phyloP scores from a whole-genome alignment of 1,284 basidiomycete genomes.

The Pascua sp. region DNA sequence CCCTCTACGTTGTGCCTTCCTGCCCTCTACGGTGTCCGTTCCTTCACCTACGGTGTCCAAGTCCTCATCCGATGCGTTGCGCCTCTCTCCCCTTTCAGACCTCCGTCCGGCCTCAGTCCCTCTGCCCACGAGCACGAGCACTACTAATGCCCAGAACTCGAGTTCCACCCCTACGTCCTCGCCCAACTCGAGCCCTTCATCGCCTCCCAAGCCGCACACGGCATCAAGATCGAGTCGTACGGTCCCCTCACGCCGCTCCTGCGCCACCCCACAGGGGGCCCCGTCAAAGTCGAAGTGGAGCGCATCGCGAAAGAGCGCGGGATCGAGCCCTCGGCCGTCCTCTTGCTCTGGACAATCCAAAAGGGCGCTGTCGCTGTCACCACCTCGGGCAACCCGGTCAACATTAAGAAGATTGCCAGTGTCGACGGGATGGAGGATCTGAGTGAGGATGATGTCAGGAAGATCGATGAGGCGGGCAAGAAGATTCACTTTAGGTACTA shows the following conservation, averaged over 20 bases:
- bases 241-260: constrained; percentile 58
- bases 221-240: constrained; percentile 65
- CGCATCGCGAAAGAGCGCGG: constrained; percentile 47
- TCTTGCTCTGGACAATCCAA: constrained; percentile 61
- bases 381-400: constrained; percentile 62
- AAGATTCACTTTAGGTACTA: constrained; percentile 57
- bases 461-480: constrained; percentile 62
- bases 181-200: constrained; percentile 59
- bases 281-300: constrained; percentile 56
- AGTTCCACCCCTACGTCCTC: constrained; percentile 71
- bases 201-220: constrained; percentile 58
- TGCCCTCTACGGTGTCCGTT: too few species aligned
- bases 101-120: constrained; percentile 52
- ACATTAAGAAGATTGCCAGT: constrained; percentile 62
- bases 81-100: constrained; percentile 40
- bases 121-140: constrained; percentile 55
- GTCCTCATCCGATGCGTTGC: constrained; percentile 31
- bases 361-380: constrained; percentile 62
- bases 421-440: constrained; percentile 60
- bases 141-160: constrained; percentile 54
- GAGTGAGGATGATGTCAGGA: constrained; percentile 59
- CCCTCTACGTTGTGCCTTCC: too few species aligned
- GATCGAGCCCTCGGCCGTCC: constrained; percentile 58
- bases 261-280: constrained; percentile 55
- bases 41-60: too few species aligned